Percentiles rank a stretch among this genome's conserved stretches.
Conservation (phyloP, 2,329 filamentous ascomycete species). For the Leptodontidium sp. region DNA sequence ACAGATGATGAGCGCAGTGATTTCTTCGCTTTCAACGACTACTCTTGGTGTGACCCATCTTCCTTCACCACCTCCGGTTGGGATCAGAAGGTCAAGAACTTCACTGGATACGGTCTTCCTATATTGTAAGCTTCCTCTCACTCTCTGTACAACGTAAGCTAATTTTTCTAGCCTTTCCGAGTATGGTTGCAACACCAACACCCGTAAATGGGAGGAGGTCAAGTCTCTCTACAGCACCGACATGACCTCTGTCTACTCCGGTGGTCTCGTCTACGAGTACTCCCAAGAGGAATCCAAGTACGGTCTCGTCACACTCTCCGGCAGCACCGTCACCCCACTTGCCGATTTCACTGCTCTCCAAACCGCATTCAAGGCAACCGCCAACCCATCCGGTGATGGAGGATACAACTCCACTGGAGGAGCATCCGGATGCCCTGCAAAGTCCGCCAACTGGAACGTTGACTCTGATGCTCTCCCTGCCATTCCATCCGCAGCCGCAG, state of each 20-base stretch:
- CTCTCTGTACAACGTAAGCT: neutral
- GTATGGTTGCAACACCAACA: constrained; percentile 86
- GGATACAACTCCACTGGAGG: constrained; percentile 45
- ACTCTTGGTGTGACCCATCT: constrained; percentile 70
- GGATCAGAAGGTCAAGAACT: constrained; percentile 73
- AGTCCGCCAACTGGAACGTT: constrained; percentile 58
- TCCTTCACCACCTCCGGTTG: constrained; percentile 68
- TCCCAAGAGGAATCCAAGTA: constrained; percentile 80
- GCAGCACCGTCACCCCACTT: constrained; percentile 50
- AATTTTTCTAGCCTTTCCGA: constrained; percentile 69
- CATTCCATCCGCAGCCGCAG: constrained; percentile 52
- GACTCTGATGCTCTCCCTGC: constrained; percentile 55
- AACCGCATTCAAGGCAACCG: constrained; percentile 53
- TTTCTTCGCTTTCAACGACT: constrained; percentile 73
- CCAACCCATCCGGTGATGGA: constrained; percentile 59
- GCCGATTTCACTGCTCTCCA: constrained; percentile 59
- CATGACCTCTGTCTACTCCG: constrained; percentile 92
- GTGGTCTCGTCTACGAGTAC: constrained; percentile 97
- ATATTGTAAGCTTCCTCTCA: constrained; percentile 51
- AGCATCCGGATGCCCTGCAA: constrained; percentile 54
- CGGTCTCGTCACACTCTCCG: constrained; percentile 56
- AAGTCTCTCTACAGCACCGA: constrained; percentile 78
- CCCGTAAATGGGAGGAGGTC: constrained; percentile 83
- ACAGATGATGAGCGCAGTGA: constrained; percentile 71
- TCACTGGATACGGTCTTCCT: constrained; percentile 72